A percentile compares a stretch with the other conserved stretches of the same genome.
phyloP scores from a whole-genome alignment of 2,329 filamentous ascomycete species.

The Massarina eburnea region DNA sequence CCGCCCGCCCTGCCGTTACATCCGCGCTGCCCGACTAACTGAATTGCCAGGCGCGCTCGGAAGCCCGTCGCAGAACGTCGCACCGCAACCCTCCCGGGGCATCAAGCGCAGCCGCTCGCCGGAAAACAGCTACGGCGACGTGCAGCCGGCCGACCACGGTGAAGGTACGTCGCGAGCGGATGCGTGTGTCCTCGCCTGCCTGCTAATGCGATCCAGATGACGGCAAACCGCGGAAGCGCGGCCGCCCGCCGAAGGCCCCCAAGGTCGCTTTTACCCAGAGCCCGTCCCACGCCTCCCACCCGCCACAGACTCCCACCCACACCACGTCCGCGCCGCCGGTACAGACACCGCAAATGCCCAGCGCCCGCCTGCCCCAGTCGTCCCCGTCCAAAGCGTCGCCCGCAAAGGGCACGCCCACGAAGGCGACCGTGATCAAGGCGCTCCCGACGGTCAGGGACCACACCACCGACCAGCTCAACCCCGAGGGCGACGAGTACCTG shows the following conservation, averaged over 20 bases:
- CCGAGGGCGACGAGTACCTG: constrained; percentile 90
- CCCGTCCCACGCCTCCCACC: constrained; percentile 55
- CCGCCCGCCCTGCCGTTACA: constrained; percentile 31
- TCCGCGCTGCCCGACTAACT: constrained; percentile 29
- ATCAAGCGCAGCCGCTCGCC: constrained; percentile 47
- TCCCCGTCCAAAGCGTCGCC: constrained; percentile 64
- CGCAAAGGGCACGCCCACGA: constrained; percentile 77
- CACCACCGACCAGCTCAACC: constrained; percentile 90
- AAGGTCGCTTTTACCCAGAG: constrained; percentile 58
- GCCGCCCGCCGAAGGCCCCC: constrained; percentile 60
- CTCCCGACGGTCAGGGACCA: constrained; percentile 95
- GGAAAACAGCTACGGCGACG: constrained; percentile 40
- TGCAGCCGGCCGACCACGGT: constrained; percentile 31
- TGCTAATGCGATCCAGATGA: constrained; percentile 29
- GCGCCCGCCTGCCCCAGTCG: constrained; percentile 50
- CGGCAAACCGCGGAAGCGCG: constrained; percentile 45
- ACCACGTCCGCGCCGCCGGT: constrained; percentile 54
- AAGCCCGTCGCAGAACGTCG: constrained; percentile 30
- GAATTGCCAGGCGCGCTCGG: constrained; percentile 33
- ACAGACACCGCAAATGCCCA: constrained; percentile 58
- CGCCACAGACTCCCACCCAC: constrained; percentile 49
- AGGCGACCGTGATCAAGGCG: constrained; percentile 81
- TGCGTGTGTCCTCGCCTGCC: not conserved
- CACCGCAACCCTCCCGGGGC: constrained; percentile 40
- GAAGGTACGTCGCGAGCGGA: constrained; percentile 27